phyloP scores from a whole-genome alignment of 164 flowering plant species.

The Vitis labrusca region DNA sequence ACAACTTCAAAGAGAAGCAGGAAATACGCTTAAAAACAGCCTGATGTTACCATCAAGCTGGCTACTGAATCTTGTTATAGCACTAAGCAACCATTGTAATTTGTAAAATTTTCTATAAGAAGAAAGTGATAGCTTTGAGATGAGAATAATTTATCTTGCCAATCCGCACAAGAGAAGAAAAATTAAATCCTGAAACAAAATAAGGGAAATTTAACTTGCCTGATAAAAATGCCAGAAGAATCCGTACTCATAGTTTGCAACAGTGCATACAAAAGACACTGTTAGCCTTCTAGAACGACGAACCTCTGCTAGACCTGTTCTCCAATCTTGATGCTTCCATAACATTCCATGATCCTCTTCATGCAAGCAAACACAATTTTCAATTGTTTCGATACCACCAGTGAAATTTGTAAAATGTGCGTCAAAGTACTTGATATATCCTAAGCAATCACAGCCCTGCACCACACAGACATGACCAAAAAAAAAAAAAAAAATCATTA shows the following conservation, averaged over 20 bases:
- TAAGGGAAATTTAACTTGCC: conserved; percentile 40
- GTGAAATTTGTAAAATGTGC: conserved; percentile 90
- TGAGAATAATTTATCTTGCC: neutral
- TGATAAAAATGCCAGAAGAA: conserved; percentile 96
- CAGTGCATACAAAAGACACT: conserved; percentile 87
- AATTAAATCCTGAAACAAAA: neutral
- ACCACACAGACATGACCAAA: neutral
- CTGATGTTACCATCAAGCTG: conserved; percentile 4
- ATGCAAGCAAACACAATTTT: conserved; percentile 93
- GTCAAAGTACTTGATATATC: conserved; percentile 87
- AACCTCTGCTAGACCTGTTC: conserved; percentile 95
- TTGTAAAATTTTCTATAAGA: neutral
- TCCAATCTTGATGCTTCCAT: conserved; percentile 99
- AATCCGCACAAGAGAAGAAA: neutral
- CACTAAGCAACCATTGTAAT: no score
- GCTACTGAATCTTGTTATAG: neutral
- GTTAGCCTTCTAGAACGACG: conserved; percentile 84
- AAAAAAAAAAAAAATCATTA: neutral
- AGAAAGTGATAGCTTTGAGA: neutral
- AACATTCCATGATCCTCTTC: conserved; percentile 95
- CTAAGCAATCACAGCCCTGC: conserved; percentile 96
- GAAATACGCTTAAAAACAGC: neutral
- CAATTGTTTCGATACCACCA: conserved; percentile 94
- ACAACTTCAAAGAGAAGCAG: neutral
- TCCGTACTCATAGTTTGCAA: conserved; percentile 95